phyloP scores from a whole-genome alignment of 2,329 filamentous ascomycete species.

The Thielaviopsis cerberus region DNA sequence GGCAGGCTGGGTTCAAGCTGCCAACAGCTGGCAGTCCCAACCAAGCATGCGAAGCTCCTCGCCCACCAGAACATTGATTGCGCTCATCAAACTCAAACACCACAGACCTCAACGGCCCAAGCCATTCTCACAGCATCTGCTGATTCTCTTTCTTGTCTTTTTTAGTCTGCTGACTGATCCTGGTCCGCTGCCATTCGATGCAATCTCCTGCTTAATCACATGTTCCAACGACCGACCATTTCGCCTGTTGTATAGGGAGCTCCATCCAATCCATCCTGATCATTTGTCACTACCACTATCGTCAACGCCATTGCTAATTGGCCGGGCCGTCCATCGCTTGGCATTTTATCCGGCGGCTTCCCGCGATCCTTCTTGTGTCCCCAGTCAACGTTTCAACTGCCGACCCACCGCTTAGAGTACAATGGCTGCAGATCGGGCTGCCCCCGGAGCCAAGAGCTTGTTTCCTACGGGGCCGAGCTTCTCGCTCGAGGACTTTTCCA shows the following conservation, averaged over 20 bases:
- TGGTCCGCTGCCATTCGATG: background rate
- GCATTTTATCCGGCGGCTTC: background rate
- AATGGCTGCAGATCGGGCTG: conserved; percentile 7
- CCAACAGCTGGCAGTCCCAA: background rate
- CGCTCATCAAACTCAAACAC: background rate
- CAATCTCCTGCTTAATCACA: background rate
- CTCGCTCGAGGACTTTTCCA: conserved; percentile 72
- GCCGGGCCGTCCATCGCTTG: no score
- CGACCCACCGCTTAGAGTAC: background rate
- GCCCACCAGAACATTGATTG: background rate
- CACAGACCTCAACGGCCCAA: background rate
- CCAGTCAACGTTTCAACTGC: background rate
- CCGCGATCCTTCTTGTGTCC: background rate
- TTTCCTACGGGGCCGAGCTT: conserved; percentile 69
- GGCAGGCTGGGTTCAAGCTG: no score
- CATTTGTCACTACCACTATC: no score
- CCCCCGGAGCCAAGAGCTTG: conserved; percentile 41
- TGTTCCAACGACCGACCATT: background rate
- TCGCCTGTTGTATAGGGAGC: background rate
- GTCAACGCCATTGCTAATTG: no score
- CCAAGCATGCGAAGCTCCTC: background rate
- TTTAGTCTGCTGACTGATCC: background rate
- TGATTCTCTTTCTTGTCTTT: background rate
- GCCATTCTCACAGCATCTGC: background rate
- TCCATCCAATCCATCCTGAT: background rate